Evolutionary conservation across 2,329 filamentous ascomycete species (phyloP).

Genomic region (Botryotinia narcissicola): DNA sequence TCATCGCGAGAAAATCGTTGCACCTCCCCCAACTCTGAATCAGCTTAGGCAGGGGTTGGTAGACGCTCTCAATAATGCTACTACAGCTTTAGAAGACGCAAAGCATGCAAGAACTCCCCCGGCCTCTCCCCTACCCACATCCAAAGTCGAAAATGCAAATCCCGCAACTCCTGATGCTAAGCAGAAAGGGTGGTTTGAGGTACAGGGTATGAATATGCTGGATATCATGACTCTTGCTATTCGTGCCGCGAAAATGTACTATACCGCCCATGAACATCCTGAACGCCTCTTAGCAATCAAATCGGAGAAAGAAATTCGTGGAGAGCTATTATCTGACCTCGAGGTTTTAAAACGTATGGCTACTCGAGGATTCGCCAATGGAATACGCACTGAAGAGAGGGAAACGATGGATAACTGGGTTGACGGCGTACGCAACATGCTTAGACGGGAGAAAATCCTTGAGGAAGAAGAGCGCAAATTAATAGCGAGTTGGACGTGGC

Average conservation of each 20-base stretch:
- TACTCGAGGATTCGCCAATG: constrained; percentile 78
- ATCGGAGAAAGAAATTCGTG: constrained; percentile 78
- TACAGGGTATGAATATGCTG: constrained; percentile 87
- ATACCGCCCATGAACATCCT: constrained; percentile 86
- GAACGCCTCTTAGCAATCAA: constrained; percentile 83
- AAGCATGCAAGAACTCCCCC: constrained; percentile 38
- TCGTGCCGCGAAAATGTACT: constrained; percentile 91
- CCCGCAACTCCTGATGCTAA: constrained; percentile 34
- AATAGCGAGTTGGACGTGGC: constrained; percentile 76
- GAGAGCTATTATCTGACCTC: constrained; percentile 80
- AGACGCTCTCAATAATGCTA: constrained; percentile 66
- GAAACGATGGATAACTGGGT: constrained; percentile 78
- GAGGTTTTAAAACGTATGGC: constrained; percentile 93
- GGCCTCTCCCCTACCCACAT: constrained; percentile 27
- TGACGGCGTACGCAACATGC: constrained; percentile 69
- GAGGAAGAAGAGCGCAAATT: constrained; percentile 67
- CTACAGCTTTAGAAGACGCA: constrained; percentile 63
- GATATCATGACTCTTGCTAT: constrained; percentile 96
- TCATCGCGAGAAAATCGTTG: constrained; percentile 74
- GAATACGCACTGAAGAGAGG: constrained; percentile 75
- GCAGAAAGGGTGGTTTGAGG: constrained; percentile 70
- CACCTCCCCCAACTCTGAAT: constrained; percentile 78
- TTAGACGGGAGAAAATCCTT: constrained; percentile 72
- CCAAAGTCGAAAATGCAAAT: constrained; percentile 23
- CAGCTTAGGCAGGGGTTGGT: constrained; percentile 71